Evolutionary conservation across 805 yeast species (phyloP).

Genomic region (Kluyveromyces siamensis): DNA sequence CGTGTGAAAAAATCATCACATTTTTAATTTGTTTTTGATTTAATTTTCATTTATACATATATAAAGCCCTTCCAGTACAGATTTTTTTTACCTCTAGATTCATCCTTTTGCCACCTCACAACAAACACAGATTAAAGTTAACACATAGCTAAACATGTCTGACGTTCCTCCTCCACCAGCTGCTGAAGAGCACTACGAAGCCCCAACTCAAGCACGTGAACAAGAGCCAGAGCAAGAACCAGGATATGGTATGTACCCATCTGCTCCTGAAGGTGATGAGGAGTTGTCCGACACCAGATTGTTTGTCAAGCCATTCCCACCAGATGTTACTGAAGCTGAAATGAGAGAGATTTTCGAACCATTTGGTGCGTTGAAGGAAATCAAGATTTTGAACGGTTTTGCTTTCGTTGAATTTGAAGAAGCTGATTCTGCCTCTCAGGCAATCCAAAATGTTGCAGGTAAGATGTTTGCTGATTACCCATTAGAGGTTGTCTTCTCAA

Average conservation of each 20-base stretch:
- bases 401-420: conserved; percentile 83
- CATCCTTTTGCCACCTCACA: background rate
- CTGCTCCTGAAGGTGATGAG: conserved; percentile 20
- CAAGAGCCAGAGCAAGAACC: conserved; percentile 10
- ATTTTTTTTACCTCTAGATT: too few relatives aligned
- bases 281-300: conserved; percentile 37
- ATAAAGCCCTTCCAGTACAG: background rate
- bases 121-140: background rate
- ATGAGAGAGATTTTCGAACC: conserved; percentile 60
- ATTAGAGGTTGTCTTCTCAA: conserved; percentile 35
- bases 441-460: conserved; percentile 71
- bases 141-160: background rate
- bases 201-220: conserved; percentile 7
- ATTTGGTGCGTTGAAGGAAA: conserved; percentile 59
- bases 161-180: conserved; percentile 3
- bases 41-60: background rate
- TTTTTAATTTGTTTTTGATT: too few relatives aligned
- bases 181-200: conserved; percentile 5
- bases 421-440: conserved; percentile 61
- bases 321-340: conserved; percentile 46
- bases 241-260: conserved; percentile 6
- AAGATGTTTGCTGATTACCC: conserved; percentile 51
- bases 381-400: conserved; percentile 69
- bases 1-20: background rate
- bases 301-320: conserved; percentile 57